A percentile compares a stretch with the other conserved stretches of the same genome.
These are phyloP conservation scores for Didymosphaeria variabile DNA, from an alignment of 2,329 filamentous ascomycete genomes.

Conservation along the genomic window DNA sequence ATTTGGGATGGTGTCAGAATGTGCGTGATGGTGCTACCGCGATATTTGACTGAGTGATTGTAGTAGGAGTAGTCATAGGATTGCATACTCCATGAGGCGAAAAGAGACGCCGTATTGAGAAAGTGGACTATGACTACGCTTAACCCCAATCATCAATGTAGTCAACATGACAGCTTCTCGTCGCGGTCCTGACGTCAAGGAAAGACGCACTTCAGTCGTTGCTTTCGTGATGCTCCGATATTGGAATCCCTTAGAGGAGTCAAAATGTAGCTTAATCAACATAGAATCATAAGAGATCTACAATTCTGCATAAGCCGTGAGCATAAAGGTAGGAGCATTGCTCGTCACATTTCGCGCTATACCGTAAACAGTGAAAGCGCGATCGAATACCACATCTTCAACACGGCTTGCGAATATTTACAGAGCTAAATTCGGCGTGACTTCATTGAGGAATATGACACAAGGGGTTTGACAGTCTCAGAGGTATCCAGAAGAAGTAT, in stretches of 20 bases:
- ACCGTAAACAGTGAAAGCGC: neutral
- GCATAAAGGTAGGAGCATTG: neutral
- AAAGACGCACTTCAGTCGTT: neutral
- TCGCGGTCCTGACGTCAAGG: conserved; percentile 10
- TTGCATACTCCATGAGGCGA: neutral
- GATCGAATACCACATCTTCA: neutral
- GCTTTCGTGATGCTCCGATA: no score
- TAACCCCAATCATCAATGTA: conserved; percentile 9
- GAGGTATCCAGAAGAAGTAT: no score
- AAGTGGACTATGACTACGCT: neutral
- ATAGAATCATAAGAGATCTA: neutral
- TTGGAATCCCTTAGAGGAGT: no score
- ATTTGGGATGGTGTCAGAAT: neutral
- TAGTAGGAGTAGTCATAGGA: neutral
- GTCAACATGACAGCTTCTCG: conserved; percentile 8
- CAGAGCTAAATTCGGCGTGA: no score
- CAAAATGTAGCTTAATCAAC: no score
- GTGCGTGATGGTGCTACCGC: neutral
- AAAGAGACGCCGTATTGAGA: neutral
- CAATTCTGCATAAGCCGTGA: neutral
- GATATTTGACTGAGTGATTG: neutral
- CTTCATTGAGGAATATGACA: no score
- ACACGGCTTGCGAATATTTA: no score
- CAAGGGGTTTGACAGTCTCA: no score
- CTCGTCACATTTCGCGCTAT: neutral